A percentile compares a stretch with the other conserved stretches of the same genome.
Conservation (phyloP, 768 basidiomycete species). For the Tricholoma hemisulphureum region DNA sequence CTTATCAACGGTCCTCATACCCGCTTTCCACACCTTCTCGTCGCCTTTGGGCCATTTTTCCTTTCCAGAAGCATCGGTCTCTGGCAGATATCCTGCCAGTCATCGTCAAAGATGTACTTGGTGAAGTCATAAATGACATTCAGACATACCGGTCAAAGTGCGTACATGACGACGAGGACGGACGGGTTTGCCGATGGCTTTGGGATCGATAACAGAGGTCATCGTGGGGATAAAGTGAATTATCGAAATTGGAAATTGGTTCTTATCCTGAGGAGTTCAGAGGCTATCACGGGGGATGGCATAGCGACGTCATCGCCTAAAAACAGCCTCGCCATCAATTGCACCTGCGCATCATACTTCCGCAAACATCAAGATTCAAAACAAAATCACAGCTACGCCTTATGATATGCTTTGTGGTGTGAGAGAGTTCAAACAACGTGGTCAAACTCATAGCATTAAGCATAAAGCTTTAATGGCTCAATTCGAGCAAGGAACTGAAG, state of each 20-base stretch:
- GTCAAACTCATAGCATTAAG: no score
- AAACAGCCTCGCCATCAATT: no score
- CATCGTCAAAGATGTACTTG: constrained; percentile 5
- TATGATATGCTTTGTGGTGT: no score
- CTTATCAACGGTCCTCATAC: constrained; percentile 54
- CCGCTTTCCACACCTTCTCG: constrained; percentile 69
- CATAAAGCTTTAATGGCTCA: no score
- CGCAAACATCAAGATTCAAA: no score
- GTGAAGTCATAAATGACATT: not conserved
- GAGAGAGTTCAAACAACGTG: no score
- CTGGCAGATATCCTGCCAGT: constrained; percentile 68
- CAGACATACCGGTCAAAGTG: constrained; percentile 54
- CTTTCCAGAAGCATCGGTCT: constrained; percentile 71
- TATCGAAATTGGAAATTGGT: constrained; percentile 8
- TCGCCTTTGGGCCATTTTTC: constrained; percentile 87
- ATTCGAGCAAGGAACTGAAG: no score
- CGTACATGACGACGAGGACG: constrained; percentile 66
- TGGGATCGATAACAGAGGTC: constrained; percentile 66
- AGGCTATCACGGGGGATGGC: not conserved
- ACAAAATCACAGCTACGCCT: no score
- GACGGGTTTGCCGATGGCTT: constrained; percentile 61
- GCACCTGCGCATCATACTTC: no score
- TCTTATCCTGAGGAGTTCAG: no score
- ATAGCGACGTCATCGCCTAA: constrained; percentile 9
- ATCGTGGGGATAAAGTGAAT: constrained; percentile 34